These are phyloP conservation scores for Simplicillium aogashimaense DNA, from an alignment of 2,329 filamentous ascomycete species.

Conservation along the genomic window DNA sequence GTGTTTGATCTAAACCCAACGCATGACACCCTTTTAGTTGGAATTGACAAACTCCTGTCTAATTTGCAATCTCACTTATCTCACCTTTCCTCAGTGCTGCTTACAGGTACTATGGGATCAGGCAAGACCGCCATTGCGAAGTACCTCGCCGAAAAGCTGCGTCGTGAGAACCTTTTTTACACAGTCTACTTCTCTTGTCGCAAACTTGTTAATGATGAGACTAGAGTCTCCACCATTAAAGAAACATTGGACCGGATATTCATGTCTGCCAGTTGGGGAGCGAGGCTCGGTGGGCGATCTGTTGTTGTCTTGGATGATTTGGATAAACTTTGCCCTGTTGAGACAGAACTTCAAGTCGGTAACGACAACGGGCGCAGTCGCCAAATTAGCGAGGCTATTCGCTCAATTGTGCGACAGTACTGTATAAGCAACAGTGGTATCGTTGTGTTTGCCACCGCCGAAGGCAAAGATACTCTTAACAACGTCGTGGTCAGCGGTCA, in stretches of 20 bases:
- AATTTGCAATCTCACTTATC: constrained; percentile 68
- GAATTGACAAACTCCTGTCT: constrained; percentile 68
- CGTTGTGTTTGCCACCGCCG: constrained; percentile 80
- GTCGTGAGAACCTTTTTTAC: constrained; percentile 66
- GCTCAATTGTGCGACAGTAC: constrained; percentile 73
- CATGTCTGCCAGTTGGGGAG: constrained; percentile 84
- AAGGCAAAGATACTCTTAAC: constrained; percentile 87
- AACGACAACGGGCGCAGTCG: constrained; percentile 89
- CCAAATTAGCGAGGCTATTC: constrained; percentile 83
- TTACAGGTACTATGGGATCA: constrained; percentile 82
- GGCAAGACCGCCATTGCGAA: constrained; percentile 81
- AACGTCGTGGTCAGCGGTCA: constrained; percentile 85
- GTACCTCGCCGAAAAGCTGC: constrained; percentile 63
- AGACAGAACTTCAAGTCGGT: constrained; percentile 88
- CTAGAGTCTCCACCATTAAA: constrained; percentile 79
- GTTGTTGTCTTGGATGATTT: constrained; percentile 87
- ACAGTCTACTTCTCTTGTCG: constrained; percentile 80
- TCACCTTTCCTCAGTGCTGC: constrained; percentile 77
- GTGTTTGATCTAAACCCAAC: constrained; percentile 45
- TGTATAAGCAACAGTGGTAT: constrained; percentile 72
- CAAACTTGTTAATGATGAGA: constrained; percentile 84
- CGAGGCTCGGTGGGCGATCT: constrained; percentile 71
- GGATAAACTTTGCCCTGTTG: constrained; percentile 83
- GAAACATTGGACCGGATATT: constrained; percentile 79
- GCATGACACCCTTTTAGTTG: constrained; percentile 58